Percentiles rank a stretch among this genome's conserved stretches.
Conservation (phyloP, 2,329 filamentous ascomycete genomes). For the Sporothrix brunneoviolacea region DNA sequence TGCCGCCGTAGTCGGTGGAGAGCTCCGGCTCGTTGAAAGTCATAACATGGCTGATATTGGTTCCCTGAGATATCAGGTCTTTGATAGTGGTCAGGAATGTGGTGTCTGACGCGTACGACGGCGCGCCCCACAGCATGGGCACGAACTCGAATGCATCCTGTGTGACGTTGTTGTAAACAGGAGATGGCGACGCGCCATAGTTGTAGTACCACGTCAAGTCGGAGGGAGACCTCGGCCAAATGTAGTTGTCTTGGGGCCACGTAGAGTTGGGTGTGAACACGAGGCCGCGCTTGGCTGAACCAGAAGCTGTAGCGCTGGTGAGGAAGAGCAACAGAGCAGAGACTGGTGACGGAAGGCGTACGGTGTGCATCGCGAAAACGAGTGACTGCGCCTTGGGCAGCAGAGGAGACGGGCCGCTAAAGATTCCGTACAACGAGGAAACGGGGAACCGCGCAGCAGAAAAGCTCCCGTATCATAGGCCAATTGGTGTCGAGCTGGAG, state of each 20-base stretch:
- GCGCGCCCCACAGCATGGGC: conserved; percentile 71
- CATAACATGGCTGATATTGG: conserved; percentile 62
- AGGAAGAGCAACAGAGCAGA: conserved; percentile 9
- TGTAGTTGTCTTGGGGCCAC: conserved; percentile 53
- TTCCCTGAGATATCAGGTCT: conserved; percentile 42
- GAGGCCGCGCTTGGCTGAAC: conserved; percentile 63
- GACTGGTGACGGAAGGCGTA: neutral
- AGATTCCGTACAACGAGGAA: too few relatives aligned
- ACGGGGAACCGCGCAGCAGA: too few relatives aligned
- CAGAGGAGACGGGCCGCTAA: too few relatives aligned
- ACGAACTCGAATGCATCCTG: conserved; percentile 64
- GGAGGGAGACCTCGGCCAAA: conserved; percentile 53
- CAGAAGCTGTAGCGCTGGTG: conserved; percentile 22
- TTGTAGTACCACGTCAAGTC: conserved; percentile 83
- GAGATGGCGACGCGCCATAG: conserved; percentile 54
- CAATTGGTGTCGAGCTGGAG: too few relatives aligned
- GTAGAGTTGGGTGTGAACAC: conserved; percentile 55
- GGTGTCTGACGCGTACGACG: conserved; percentile 41
- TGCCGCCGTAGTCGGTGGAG: conserved; percentile 49
- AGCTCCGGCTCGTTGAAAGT: conserved; percentile 76
- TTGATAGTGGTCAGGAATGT: conserved; percentile 57
- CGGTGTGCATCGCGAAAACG: neutral
- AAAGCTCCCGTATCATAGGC: too few relatives aligned
- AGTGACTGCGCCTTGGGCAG: too few relatives aligned
- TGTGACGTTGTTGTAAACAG: conserved; percentile 39